Base-by-base conservation (phyloP, 495 filamentous ascomycete genomes). In the Lophium mytilinum region DNA sequence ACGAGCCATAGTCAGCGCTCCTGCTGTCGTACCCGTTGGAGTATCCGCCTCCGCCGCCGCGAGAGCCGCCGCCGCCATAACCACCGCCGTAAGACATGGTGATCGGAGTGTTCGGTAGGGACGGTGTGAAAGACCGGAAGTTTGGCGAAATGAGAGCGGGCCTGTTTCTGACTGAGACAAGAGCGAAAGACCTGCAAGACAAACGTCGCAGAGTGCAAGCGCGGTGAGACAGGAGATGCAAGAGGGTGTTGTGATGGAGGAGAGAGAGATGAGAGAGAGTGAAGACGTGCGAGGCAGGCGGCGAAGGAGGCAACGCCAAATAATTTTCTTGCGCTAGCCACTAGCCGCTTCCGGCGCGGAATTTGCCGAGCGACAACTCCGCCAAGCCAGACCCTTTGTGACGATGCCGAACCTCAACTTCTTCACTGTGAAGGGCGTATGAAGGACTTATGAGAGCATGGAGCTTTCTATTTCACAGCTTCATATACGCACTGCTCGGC, bases 81-180 rank as follows among this genome's bases (percentile, higher is more conserved):
- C 85, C 85, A 65, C 84, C 86, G 64, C 86, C 82, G 81, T 87
- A 89, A 74, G 84, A 88, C 85, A 88, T 84, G 68, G 51, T 64
- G 52, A 36, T 46, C 49, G 52, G 30, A 18, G 35, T 24, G 45
- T 57, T 57, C 57, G 19, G 58, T 57, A 65, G 62, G 49, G 58
- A 61, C 62, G 39, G 58, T 51, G 34, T 49, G 59, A 33, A 64
- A 60, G 24, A 30, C 24, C 24, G 24, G 24, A 6, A 30, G 24
- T 30, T 30, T 30, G 24, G 24, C 24, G 24, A 30, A 30, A 30
- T 30, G 42, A 14, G 40, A 33, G 45, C 19, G 60, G 49, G 50
- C 21, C 52, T 64, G 56, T 56, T 11, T 15, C 17, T n/a, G 36
- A 54, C 17, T n/a, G 36, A 54, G 21, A 15, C 15, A 18, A 11